Conservation (phyloP, 139 green algal genomes). For the Micractinium conductrix region DNA sequence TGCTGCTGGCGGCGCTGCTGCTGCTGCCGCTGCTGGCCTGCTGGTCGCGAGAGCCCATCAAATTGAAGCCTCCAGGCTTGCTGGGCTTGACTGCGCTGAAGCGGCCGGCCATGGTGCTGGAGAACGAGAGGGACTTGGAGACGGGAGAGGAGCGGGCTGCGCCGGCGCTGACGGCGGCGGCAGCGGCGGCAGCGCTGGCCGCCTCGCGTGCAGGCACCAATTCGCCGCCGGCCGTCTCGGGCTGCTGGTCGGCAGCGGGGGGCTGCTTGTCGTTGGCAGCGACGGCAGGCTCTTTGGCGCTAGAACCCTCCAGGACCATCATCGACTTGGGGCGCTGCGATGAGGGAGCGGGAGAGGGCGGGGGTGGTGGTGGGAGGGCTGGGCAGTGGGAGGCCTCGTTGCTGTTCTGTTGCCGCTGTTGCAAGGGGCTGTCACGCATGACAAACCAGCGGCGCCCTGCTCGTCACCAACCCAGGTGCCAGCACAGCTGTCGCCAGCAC, state of each 20-base stretch:
- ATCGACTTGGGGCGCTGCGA: slow-evolving; percentile 34
- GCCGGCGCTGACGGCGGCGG: background rate
- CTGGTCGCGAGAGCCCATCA: background rate
- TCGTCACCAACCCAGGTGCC: no score
- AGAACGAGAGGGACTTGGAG: slow-evolving; percentile 19
- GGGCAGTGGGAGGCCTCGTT: background rate
- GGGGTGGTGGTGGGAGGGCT: background rate
- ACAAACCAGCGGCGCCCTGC: no score
- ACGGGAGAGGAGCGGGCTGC: background rate
- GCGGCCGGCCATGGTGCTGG: slow-evolving; percentile 24
- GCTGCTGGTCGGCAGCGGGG: no score
- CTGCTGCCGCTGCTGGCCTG: background rate
- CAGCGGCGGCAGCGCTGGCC: background rate
- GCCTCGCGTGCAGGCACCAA: no score
- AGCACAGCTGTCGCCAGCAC: no score
- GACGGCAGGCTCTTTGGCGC: no score
- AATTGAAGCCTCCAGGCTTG: slow-evolving; percentile 9
- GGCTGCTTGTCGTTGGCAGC: no score
- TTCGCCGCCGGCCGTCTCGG: no score
- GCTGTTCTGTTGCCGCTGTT: no score
- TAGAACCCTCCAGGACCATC: slow-evolving; percentile 7
- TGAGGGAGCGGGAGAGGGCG: no score
- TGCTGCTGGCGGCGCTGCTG: background rate
- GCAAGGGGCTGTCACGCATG: no score
- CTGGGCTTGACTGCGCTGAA: slow-evolving; percentile 21